phyloP scores from a whole-genome alignment of 495 filamentous ascomycete species.

The Apiosordaria backusii region DNA sequence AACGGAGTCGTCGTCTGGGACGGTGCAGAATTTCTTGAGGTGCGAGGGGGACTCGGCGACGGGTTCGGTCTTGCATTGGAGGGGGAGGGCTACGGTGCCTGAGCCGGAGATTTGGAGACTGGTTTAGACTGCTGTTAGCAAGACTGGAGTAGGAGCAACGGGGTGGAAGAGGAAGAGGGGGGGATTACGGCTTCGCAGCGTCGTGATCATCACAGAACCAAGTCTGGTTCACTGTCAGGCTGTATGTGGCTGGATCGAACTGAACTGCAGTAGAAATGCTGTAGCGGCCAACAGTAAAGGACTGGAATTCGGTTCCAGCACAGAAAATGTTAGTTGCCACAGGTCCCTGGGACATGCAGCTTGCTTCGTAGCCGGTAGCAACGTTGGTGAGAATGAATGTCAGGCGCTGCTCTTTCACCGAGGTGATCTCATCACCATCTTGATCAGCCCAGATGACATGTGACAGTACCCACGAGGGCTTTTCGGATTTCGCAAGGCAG shows the following conservation, averaged over 20 bases:
- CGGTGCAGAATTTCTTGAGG: neutral
- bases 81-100: slow-evolving; percentile 10
- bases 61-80: slow-evolving; percentile 4
- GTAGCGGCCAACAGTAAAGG: slow-evolving; percentile 18
- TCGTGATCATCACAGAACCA: slow-evolving; percentile 33
- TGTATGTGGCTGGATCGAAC: slow-evolving; percentile 18
- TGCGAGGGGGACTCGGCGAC: neutral
- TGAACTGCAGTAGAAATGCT: slow-evolving; percentile 15
- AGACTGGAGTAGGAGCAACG: neutral
- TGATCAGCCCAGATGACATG: slow-evolving; percentile 20
- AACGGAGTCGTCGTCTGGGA: neutral
- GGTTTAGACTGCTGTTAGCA: neutral
- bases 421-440: slow-evolving; percentile 17
- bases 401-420: slow-evolving; percentile 13
- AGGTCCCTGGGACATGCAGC: slow-evolving; percentile 22
- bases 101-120: slow-evolving; percentile 18
- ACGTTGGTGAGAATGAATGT: slow-evolving; percentile 24
- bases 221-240: slow-evolving; percentile 27
- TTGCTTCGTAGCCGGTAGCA: slow-evolving; percentile 28
- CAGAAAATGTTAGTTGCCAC: slow-evolving; percentile 11
- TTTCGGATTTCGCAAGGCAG: slow-evolving; percentile 16
- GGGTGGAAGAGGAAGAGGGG: neutral
- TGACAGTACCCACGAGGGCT: slow-evolving; percentile 22
- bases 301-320: slow-evolving; percentile 23
- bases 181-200: slow-evolving; percentile 27